Evolutionary conservation across 805 yeast species (phyloP).

Genomic region (Kuraishia borneana): DNA sequence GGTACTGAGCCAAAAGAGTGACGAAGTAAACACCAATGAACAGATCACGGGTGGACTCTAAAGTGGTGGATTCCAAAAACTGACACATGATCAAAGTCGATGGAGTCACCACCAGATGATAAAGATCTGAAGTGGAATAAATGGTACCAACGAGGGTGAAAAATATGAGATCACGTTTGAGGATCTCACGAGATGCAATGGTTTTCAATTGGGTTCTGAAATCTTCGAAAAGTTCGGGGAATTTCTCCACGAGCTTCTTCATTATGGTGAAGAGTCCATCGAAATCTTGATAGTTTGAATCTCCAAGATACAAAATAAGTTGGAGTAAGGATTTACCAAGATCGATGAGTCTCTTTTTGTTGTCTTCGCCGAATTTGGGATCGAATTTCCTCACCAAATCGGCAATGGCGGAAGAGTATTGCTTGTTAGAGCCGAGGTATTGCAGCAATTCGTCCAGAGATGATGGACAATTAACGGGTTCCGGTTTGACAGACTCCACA

Average conservation of each 20-base stretch:
- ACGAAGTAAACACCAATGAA: conserved; percentile 58
- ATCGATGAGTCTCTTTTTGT: conserved; percentile 57
- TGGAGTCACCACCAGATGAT: conserved; percentile 86
- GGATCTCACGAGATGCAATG: conserved; percentile 18
- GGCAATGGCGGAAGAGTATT: no score
- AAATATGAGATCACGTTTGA: conserved; percentile 48
- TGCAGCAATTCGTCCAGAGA: conserved; percentile 30
- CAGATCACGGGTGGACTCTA: conserved; percentile 19
- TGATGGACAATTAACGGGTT: conserved; percentile 30
- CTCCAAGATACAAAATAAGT: conserved; percentile 11
- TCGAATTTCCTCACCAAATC: conserved; percentile 51
- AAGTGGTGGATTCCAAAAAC: conserved; percentile 60
- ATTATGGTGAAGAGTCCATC: conserved; percentile 30
- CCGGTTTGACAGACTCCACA: conserved; percentile 3
- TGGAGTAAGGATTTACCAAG: conserved; percentile 54
- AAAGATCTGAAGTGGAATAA: conserved; percentile 92
- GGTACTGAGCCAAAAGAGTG: conserved; percentile 59
- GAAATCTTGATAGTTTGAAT: conserved; percentile 19
- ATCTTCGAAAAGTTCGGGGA: conserved; percentile 52
- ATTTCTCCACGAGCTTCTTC: conserved; percentile 51
- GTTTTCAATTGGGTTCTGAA: conserved; percentile 44
- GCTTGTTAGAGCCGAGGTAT: no score
- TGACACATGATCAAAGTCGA: conserved; percentile 37
- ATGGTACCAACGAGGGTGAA: conserved; percentile 63
- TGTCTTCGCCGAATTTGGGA: conserved; percentile 73